Evolutionary conservation across 257 asterid species (phyloP), one percentile per base, ranked within the genome.

Genomic region (Handroanthus guayacan): DNA sequence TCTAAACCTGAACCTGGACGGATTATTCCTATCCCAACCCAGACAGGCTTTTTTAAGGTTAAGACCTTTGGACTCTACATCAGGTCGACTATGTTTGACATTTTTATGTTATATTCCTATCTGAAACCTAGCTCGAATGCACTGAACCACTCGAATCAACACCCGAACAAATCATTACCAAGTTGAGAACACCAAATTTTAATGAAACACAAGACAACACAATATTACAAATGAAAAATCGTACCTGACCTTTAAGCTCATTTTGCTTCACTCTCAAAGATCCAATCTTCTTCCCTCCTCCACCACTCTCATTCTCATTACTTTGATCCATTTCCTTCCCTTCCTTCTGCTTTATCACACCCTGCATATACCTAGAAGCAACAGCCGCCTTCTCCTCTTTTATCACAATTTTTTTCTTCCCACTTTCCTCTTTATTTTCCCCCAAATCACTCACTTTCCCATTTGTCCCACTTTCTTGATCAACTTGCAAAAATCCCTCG

Each of bases 321-420:
- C 71, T 69, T 55, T 62, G 76, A 56, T 83, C 92, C 51, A 76
- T 67, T 71, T 87, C 88, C 56, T 72, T 83, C 43, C 77, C 76
- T 64, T 81, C 85, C 43, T 84, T 86, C 6, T 88, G 81, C 75
- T 87, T 84, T 79, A 81, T 66, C 18, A 88, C 78, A 57, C 95
- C 95, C 74, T 83, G 88, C 98, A 93, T 88, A 57, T 93, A 93
- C 87, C 95, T 85, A 39, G 96, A 93, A 4, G 93, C 82, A 73
- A 93, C 97, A 3, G 67, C 90, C 20, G 39, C 86, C 80, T 89
- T 93, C 86, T 91, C 95, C 87, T 91, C 97, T 66, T 93, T 93
- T 67, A 91, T 93, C 48, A 93, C 91, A 69, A 93, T 43, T 76
- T 77, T 91, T 84, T 81, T 88, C 68, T 75, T 86, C 3, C 41